These are phyloP conservation scores for Coemansia sp. DNA, from an alignment of 192 early-diverging fungal genomes.

Conservation along the genomic window DNA sequence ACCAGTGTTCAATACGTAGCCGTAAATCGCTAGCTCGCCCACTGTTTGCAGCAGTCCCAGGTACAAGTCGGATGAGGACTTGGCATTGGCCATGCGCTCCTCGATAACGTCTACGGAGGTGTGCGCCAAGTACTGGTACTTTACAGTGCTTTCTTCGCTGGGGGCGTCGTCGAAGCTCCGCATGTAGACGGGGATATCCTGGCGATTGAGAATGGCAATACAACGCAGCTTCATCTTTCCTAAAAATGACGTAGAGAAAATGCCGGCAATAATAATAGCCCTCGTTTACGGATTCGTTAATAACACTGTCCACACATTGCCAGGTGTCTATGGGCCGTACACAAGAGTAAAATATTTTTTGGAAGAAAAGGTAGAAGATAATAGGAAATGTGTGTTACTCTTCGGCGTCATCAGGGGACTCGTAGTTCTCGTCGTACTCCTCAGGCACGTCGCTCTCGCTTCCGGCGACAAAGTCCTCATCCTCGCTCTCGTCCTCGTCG, in stretches of 20 bases:
- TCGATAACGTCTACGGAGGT: constrained; percentile 90
- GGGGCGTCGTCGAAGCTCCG: constrained; percentile 63
- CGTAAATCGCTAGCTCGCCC: constrained; percentile 88
- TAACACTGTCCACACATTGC: neutral
- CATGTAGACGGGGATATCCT: constrained; percentile 88
- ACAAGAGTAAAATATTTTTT: neutral
- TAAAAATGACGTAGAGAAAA: neutral
- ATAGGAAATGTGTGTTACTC: neutral
- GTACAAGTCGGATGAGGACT: constrained; percentile 77
- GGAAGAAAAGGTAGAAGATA: neutral
- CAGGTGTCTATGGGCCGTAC: neutral
- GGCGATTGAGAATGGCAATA: constrained; percentile 29
- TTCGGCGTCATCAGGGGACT: constrained; percentile 29
- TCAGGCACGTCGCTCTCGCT: constrained; percentile 75
- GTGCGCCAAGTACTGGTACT: constrained; percentile 90
- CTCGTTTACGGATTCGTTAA: neutral
- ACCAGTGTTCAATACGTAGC: constrained; percentile 86
- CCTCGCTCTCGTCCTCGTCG: constrained; percentile 72
- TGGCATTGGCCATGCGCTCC: constrained; percentile 37
- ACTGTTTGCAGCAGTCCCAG: constrained; percentile 84
- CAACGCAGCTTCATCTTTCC: constrained; percentile 34
- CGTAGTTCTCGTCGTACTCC: constrained; percentile 72
- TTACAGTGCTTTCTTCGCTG: constrained; percentile 70
- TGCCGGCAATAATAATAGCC: neutral
- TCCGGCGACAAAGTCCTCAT: constrained; percentile 86